Conservation (phyloP, 306 rosid genomes). For the Comarum palustre region DNA sequence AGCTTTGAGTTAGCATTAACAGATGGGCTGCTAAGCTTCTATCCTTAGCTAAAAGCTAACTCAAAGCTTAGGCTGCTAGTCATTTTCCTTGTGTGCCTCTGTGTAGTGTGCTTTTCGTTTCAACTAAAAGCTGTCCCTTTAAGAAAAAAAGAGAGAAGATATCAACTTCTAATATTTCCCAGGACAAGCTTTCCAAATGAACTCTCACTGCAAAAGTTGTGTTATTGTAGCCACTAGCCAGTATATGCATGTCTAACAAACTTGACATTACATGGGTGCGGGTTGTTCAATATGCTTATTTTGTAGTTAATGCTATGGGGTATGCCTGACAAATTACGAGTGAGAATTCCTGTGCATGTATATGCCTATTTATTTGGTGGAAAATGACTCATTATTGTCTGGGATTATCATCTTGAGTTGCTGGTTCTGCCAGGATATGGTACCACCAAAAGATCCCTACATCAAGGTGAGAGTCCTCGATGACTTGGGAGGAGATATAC, state of each 20-base stretch:
- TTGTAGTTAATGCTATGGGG: neutral
- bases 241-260: neutral
- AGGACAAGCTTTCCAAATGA: neutral
- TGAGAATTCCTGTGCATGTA: neutral
- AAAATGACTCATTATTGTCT: neutral
- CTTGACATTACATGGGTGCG: neutral
- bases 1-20: too few species aligned
- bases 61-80: too few species aligned
- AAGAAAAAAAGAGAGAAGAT: too few species aligned
- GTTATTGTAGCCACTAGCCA: neutral
- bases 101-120: too few species aligned
- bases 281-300: neutral
- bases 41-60: too few species aligned
- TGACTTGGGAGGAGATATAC: slow-evolving; percentile 71
- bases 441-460: slow-evolving; percentile 94
- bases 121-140: too few species aligned
- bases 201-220: neutral
- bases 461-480: slow-evolving; percentile 87
- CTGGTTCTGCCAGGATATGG: slow-evolving; percentile 71
- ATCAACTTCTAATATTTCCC: neutral
- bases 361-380: neutral
- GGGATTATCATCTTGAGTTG: slow-evolving; percentile 6
- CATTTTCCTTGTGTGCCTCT: too few species aligned
- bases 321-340: neutral
- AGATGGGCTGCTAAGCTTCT: too few species aligned